A percentile compares a stretch with the other conserved stretches of the same genome.
phyloP scores from a whole-genome alignment of 345 rosid species.

The Salix exigua region DNA sequence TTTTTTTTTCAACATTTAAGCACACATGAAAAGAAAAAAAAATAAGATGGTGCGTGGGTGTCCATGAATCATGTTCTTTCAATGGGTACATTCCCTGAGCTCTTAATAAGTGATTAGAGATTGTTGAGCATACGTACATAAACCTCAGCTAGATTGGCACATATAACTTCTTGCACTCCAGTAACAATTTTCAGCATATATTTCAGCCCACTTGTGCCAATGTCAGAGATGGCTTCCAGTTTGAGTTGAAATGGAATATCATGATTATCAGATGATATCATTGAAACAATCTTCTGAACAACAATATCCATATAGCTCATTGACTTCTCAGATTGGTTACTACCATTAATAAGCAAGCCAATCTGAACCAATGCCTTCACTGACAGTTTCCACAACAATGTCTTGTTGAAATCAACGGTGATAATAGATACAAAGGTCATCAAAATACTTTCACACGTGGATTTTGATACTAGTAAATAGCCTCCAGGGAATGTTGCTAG shows the following conservation, averaged over 20 bases:
- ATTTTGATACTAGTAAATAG: conserved; percentile 43
- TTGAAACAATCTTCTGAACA: conserved; percentile 50
- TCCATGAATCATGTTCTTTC: conserved; percentile 10
- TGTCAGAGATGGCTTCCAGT: conserved; percentile 57
- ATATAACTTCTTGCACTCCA: conserved; percentile 57
- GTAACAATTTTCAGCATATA: conserved; percentile 58
- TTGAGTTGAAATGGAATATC: conserved; percentile 49
- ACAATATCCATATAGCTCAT: conserved; percentile 55
- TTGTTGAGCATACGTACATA: conserved; percentile 48
- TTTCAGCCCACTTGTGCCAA: conserved; percentile 50
- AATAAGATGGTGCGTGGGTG: not conserved
- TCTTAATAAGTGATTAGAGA: conserved; percentile 6
- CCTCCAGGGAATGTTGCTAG: conserved; percentile 59
- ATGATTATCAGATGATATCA: conserved; percentile 40
- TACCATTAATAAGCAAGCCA: conserved; percentile 56
- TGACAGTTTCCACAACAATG: conserved; percentile 57
- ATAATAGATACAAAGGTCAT: conserved; percentile 47
- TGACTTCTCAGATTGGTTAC: conserved; percentile 50
- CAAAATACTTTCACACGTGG: conserved; percentile 63
- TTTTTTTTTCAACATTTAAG: not conserved
- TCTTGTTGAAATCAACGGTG: conserved; percentile 37
- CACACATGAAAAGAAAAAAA: not conserved
- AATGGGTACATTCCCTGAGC: conserved; percentile 10
- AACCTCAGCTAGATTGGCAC: conserved; percentile 50
- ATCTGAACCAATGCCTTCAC: conserved; percentile 65